Percentiles rank a stretch among this genome's conserved stretches.
Conservation (phyloP, 768 basidiomycete species). For the Suillus alpinus region DNA sequence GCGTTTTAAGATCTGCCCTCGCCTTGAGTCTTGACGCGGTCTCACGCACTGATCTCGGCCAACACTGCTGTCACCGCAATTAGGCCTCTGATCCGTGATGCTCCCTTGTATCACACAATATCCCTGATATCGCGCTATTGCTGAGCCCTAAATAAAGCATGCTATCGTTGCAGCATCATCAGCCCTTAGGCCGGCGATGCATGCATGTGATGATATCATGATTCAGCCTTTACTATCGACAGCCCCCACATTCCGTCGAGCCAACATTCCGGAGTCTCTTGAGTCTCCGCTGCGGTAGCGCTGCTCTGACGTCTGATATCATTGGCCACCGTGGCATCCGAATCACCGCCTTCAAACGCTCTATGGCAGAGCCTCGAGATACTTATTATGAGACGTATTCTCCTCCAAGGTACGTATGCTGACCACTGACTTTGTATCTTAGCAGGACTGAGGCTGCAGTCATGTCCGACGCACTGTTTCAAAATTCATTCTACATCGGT, state of each 20-base stretch:
- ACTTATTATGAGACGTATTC: neutral
- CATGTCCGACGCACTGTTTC: slow-evolving; percentile 8
- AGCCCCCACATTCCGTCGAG: neutral
- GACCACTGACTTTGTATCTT: neutral
- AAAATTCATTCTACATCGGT: slow-evolving; percentile 17
- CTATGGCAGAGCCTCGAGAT: neutral
- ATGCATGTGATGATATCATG: neutral
- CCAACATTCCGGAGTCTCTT: neutral
- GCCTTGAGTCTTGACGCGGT: neutral
- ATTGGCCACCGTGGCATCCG: neutral
- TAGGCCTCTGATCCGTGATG: neutral
- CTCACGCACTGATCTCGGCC: neutral
- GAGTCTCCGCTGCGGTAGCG: neutral
- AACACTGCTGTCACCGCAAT: neutral
- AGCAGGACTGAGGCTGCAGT: neutral
- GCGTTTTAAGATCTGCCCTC: too few relatives aligned
- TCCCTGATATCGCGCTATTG: neutral
- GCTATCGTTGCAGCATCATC: neutral
- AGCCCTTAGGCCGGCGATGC: neutral
- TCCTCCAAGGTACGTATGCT: neutral
- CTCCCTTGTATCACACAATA: neutral
- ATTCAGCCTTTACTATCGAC: neutral
- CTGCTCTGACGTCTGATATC: neutral
- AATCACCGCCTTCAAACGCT: neutral
- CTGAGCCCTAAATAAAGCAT: neutral